Conservation (phyloP, 768 basidiomycete species). For the Suillus placidus region DNA sequence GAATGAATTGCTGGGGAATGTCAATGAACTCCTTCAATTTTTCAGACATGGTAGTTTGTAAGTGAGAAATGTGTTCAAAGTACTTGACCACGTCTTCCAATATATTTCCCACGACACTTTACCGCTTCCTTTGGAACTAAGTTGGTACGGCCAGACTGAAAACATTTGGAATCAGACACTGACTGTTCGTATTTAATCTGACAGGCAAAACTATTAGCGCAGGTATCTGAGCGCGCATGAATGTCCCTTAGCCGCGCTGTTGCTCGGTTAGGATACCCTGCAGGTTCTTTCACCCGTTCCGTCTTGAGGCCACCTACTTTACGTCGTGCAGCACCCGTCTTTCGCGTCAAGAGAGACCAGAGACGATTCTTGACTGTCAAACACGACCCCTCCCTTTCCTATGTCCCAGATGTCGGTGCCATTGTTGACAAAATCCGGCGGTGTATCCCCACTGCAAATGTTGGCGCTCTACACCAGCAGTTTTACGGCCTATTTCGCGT, state of each 20-base stretch:
- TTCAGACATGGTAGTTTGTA: slow-evolving; percentile 72
- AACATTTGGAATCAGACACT: background rate
- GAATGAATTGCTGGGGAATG: slow-evolving; percentile 88
- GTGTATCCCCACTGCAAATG: background rate
- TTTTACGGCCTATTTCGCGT: slow-evolving; percentile 4
- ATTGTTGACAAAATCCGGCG: slow-evolving; percentile 9
- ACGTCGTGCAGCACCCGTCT: background rate
- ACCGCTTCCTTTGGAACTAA: slow-evolving; percentile 7
- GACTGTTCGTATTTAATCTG: background rate
- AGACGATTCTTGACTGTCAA: background rate
- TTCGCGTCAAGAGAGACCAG: slow-evolving; percentile 3
- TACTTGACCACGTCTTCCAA: slow-evolving; percentile 6
- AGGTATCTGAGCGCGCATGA: slow-evolving; percentile 50
- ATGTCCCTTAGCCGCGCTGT: slow-evolving; percentile 55
- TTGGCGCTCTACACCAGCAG: slow-evolving; percentile 7
- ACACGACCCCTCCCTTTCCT: slow-evolving; percentile 5
- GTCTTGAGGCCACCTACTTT: background rate
- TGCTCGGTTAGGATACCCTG: slow-evolving; percentile 33
- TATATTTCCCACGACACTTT: slow-evolving; percentile 31
- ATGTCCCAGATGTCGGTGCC: background rate
- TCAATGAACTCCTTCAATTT: slow-evolving; percentile 89
- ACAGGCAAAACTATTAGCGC: slow-evolving; percentile 16
- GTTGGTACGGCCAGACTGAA: slow-evolving; percentile 20
- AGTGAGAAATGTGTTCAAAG: slow-evolving; percentile 19
- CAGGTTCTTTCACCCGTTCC: slow-evolving; percentile 28